These are phyloP conservation scores for Marvania coccoides DNA, from an alignment of 139 green algal species.

Conservation along the genomic window DNA sequence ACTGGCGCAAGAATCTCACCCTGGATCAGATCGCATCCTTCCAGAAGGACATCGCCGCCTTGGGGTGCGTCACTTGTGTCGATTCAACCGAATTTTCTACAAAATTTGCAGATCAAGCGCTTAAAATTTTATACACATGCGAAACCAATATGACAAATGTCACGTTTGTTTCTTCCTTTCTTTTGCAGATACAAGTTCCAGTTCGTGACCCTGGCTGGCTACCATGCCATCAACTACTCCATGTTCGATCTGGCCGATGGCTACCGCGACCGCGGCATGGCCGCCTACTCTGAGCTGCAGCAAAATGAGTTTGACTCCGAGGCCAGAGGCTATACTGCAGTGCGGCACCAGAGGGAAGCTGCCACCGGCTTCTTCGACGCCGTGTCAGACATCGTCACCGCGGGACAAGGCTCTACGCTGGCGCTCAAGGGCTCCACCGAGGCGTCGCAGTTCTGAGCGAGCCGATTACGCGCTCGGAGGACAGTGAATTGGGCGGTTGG, in stretches of 20 bases:
- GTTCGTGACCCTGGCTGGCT: constrained; percentile 81
- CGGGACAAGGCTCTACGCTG: constrained; percentile 39
- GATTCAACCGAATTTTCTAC: no score
- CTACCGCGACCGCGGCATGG: constrained; percentile 64
- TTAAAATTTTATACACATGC: constrained; percentile 31
- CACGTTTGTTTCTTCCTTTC: no score
- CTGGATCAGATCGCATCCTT: constrained; percentile 70
- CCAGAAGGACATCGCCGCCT: constrained; percentile 59
- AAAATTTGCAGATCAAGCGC: no score
- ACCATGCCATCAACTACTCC: constrained; percentile 74
- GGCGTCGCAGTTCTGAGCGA: constrained; percentile 54
- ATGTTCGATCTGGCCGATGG: constrained; percentile 71
- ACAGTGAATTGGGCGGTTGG: no score
- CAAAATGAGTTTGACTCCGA: constrained; percentile 61
- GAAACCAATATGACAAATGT: neutral
- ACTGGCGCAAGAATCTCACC: constrained; percentile 79
- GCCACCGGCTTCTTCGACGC: constrained; percentile 77
- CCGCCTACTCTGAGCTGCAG: constrained; percentile 74
- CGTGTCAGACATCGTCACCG: constrained; percentile 31
- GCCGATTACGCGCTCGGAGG: no score
- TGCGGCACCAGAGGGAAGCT: constrained; percentile 28
- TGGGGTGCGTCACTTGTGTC: no score
- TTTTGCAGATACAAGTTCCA: constrained; percentile 69
- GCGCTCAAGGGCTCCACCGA: constrained; percentile 69
- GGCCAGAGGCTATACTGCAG: constrained; percentile 49